phyloP scores from a whole-genome alignment of 2,329 filamentous ascomycete genomes.

The Colletotrichum cordylinicola region DNA sequence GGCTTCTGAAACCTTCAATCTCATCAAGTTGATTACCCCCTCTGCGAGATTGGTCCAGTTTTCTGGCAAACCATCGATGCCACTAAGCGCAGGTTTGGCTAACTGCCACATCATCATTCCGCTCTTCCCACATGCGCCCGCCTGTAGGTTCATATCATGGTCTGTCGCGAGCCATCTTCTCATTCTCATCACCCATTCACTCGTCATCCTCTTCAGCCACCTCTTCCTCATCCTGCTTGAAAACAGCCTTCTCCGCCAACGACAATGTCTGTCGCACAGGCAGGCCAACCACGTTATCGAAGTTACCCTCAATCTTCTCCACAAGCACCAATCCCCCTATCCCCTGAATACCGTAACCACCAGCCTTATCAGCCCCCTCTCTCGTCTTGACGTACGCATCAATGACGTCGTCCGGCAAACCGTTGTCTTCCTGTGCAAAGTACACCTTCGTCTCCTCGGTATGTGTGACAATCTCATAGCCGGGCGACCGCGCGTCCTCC shows the following conservation, averaged over 20 bases:
- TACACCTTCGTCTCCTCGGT: constrained; percentile 93
- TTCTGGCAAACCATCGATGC: background rate
- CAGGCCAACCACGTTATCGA: constrained; percentile 94
- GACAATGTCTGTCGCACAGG: constrained; percentile 80
- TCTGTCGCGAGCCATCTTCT: background rate
- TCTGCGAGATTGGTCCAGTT: background rate
- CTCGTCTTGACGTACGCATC: constrained; percentile 80
- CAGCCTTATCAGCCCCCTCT: constrained; percentile 95
- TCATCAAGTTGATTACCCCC: background rate
- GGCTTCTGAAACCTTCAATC: fast-evolving
- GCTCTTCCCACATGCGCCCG: background rate
- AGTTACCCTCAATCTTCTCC: constrained; percentile 85
- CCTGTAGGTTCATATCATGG: background rate
- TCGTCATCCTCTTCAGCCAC: constrained; percentile 54
- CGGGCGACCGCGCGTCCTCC: constrained; percentile 80
- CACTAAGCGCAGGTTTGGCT: background rate
- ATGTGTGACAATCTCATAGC: constrained; percentile 80
- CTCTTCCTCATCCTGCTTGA: constrained; percentile 72
- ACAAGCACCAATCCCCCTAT: constrained; percentile 85
- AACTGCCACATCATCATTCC: background rate
- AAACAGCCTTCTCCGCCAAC: constrained; percentile 87
- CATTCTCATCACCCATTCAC: constrained; percentile 24
- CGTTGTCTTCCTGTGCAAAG: constrained; percentile 72
- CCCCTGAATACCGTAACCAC: constrained; percentile 94
- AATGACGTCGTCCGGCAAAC: constrained; percentile 79